Evolutionary conservation across 2,329 filamentous ascomycete species (phyloP).

Genomic region (Colletotrichum coccodes): DNA sequence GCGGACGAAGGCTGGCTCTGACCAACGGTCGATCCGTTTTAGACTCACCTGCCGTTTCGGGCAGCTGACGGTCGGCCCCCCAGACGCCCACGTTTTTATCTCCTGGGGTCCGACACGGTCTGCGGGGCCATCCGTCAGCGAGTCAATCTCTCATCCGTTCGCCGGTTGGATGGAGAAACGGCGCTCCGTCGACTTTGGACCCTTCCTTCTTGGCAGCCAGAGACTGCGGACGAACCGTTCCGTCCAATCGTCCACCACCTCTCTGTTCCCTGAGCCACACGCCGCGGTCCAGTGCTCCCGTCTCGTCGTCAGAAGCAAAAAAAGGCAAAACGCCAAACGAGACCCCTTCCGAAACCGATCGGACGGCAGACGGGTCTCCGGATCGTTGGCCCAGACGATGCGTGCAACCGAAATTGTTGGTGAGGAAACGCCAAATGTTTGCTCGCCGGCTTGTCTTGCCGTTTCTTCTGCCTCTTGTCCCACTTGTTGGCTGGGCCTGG

Average conservation of each 20-base stretch:
- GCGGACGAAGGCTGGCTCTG: not conserved
- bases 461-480: not conserved
- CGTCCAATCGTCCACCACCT: not conserved
- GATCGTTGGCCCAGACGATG: not conserved
- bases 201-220: not conserved
- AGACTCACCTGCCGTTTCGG: not conserved
- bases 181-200: not conserved
- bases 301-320: too few relatives aligned
- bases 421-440: not conserved
- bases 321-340: not conserved
- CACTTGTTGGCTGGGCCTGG: not conserved
- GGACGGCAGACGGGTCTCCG: slow-evolving; percentile 17
- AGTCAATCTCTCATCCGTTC: not conserved
- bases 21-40: not conserved
- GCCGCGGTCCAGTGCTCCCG: not conserved
- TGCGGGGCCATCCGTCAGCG: not conserved
- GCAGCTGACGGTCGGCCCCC: not conserved
- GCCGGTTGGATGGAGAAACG: not conserved
- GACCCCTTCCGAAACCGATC: slow-evolving; percentile 2
- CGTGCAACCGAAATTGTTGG: not conserved
- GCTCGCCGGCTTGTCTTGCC: not conserved
- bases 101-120: not conserved
- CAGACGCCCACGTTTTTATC: not conserved
- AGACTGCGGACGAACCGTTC: slow-evolving; percentile 10
- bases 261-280: too few relatives aligned